Conservation (phyloP, 768 basidiomycete species). For the Mycena albidolilacea region DNA sequence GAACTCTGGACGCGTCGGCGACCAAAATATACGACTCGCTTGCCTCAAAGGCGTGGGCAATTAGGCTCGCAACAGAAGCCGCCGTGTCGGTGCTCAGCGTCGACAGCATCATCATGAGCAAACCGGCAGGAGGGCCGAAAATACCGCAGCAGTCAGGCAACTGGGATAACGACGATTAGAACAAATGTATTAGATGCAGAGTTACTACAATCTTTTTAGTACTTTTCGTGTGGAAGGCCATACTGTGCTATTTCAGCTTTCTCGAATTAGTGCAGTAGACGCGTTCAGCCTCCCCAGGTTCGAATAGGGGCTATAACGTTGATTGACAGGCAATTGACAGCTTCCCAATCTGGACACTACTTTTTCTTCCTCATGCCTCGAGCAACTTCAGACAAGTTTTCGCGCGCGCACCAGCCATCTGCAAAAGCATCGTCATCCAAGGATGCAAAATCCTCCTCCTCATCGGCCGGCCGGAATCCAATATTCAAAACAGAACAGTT, state of each 20-base stretch:
- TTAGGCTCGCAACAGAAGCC: slow-evolving; percentile 92
- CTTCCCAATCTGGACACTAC: not conserved
- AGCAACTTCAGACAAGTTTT: slow-evolving; percentile 83
- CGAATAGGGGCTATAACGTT: slow-evolving; percentile 35
- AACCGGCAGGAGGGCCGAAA: slow-evolving; percentile 91
- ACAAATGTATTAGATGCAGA: slow-evolving; percentile 13
- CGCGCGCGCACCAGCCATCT: slow-evolving; percentile 77
- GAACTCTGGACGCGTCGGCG: slow-evolving; percentile 75
- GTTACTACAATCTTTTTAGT: not conserved
- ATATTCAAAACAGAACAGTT: slow-evolving; percentile 96
- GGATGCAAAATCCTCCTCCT: slow-evolving; percentile 55
- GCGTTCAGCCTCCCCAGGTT: too few species aligned
- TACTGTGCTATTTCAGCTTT: too few species aligned
- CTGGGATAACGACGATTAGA: slow-evolving; percentile 85
- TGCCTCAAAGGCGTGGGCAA: slow-evolving; percentile 91
- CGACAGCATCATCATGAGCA: slow-evolving; percentile 98
- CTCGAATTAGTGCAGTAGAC: too few species aligned
- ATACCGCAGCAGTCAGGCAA: slow-evolving; percentile 89
- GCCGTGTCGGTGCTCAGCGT: slow-evolving; percentile 93
- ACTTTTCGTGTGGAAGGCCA: too few species aligned
- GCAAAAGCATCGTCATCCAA: slow-evolving; percentile 57
- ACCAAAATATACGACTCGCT: slow-evolving; percentile 89
- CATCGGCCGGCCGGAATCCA: slow-evolving; percentile 78
- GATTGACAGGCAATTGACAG: slow-evolving; percentile 48
- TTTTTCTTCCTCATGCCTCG: slow-evolving; percentile 71